Evolutionary conservation across 345 rosid species (phyloP).

Genomic region (Salix dunnii): DNA sequence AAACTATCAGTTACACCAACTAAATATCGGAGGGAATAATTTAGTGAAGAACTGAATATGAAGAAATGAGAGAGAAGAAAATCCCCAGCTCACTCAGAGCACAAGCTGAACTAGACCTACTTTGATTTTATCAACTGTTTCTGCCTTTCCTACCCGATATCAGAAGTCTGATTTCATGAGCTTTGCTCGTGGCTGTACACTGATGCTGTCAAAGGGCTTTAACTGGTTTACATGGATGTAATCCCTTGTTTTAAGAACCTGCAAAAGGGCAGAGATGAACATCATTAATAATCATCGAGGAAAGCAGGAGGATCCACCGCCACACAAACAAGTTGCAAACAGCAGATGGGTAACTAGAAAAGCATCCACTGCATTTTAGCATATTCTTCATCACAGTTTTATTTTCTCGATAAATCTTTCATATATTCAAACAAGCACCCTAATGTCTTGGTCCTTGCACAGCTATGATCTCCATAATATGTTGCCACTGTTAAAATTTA

Average conservation of each 20-base stretch:
- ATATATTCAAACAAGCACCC: background rate
- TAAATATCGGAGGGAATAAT: background rate
- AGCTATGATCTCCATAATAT: background rate
- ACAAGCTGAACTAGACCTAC: conserved; percentile 21
- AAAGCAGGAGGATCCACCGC: background rate
- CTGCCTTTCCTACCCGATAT: conserved; percentile 27
- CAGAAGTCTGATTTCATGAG: conserved; percentile 85
- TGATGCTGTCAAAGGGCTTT: conserved; percentile 60
- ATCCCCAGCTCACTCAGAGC: conserved; percentile 1
- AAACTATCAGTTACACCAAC: conserved; percentile 32
- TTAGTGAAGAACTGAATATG: background rate
- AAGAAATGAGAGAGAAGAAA: background rate
- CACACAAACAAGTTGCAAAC: background rate
- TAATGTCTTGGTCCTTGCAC: background rate
- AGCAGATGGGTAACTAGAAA: background rate
- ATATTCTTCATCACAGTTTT: background rate
- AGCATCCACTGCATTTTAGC: background rate
- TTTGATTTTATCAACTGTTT: conserved; percentile 12
- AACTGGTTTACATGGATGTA: conserved; percentile 86
- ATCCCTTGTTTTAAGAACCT: conserved; percentile 95
- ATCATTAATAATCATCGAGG: background rate
- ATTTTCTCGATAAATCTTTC: background rate
- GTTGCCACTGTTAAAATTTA: background rate
- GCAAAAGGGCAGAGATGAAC: background rate
- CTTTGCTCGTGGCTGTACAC: conserved; percentile 63